Conservation (phyloP, 306 rosid species). For the Astragalus membranaceus region DNA sequence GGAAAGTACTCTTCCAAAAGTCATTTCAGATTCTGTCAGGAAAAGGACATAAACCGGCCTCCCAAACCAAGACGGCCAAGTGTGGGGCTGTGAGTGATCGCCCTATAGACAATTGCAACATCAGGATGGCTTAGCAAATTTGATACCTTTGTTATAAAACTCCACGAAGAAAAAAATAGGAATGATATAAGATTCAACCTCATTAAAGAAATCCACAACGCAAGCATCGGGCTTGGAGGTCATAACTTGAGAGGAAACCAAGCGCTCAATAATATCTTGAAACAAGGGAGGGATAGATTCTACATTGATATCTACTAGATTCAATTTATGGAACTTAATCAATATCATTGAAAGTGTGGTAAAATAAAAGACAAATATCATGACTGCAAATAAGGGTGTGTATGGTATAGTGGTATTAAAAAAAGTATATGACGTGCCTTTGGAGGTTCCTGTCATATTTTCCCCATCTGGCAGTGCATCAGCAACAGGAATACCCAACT, state of each 20-base stretch:
- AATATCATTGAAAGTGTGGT: neutral
- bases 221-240: slow-evolving; percentile 83
- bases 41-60: slow-evolving; percentile 63
- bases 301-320: slow-evolving; percentile 54
- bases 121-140: slow-evolving; percentile 16
- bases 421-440: slow-evolving; percentile 39
- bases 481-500: slow-evolving; percentile 60
- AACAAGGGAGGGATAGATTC: slow-evolving; percentile 75
- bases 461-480: slow-evolving; percentile 64
- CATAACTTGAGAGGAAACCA: slow-evolving; percentile 49
- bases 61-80: slow-evolving; percentile 75
- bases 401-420: no score
- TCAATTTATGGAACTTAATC: slow-evolving; percentile 19
- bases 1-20: slow-evolving; percentile 59
- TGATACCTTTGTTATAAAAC: neutral
- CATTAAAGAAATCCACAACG: slow-evolving; percentile 71
- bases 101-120: slow-evolving; percentile 38
- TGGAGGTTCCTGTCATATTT: slow-evolving; percentile 42
- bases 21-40: slow-evolving; percentile 82
- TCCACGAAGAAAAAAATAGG: neutral
- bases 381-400: neutral
- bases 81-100: slow-evolving; percentile 85
- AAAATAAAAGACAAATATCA: neutral
- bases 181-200: slow-evolving; percentile 40
- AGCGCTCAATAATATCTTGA: slow-evolving; percentile 63